These are phyloP conservation scores for Polytrichum formosum DNA, from an alignment of 225 moss, liverwort and hornwort species.

Conservation along the genomic window DNA sequence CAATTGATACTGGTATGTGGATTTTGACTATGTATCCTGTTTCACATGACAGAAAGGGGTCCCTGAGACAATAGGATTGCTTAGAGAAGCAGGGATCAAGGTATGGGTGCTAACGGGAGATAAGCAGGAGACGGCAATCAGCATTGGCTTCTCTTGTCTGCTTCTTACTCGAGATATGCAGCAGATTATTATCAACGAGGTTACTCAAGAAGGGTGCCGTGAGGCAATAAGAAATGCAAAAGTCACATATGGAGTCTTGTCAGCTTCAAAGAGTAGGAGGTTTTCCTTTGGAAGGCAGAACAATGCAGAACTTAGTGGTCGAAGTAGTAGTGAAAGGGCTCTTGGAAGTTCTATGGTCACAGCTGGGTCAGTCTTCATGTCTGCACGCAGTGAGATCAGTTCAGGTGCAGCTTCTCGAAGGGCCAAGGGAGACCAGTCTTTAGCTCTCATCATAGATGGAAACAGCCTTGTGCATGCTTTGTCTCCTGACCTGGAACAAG, in stretches of 20 bases:
- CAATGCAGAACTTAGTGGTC: slow-evolving; percentile 17
- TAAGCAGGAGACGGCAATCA: slow-evolving; percentile 60
- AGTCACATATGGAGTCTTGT: slow-evolving; percentile 22
- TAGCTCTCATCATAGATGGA: slow-evolving; percentile 60
- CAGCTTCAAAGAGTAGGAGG: slow-evolving; percentile 11
- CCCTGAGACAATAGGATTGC: slow-evolving; percentile 42
- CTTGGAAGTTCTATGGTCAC: slow-evolving; percentile 4
- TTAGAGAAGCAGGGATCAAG: slow-evolving; percentile 41
- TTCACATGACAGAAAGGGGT: slow-evolving; percentile 26
- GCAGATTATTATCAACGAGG: slow-evolving; percentile 47
- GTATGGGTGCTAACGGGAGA: slow-evolving; percentile 49
- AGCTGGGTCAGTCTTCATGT: slow-evolving; percentile 4
- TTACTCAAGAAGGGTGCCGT: slow-evolving; percentile 26
- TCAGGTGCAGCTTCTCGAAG: slow-evolving; percentile 3
- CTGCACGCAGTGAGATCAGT: slow-evolving; percentile 11
- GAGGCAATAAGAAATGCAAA: slow-evolving; percentile 37
- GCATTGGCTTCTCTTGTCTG: slow-evolving; percentile 50
- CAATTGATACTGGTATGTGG: neutral
- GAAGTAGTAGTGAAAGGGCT: slow-evolving; percentile 9
- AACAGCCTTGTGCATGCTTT: slow-evolving; percentile 61
- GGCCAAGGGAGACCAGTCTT: slow-evolving; percentile 16
- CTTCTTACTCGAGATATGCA: slow-evolving; percentile 57
- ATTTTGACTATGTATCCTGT: neutral
- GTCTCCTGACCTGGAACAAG: slow-evolving; percentile 45
- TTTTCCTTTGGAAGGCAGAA: slow-evolving; percentile 19